Conservation (phyloP, 768 basidiomycete species). For the Lepiota venenata region DNA sequence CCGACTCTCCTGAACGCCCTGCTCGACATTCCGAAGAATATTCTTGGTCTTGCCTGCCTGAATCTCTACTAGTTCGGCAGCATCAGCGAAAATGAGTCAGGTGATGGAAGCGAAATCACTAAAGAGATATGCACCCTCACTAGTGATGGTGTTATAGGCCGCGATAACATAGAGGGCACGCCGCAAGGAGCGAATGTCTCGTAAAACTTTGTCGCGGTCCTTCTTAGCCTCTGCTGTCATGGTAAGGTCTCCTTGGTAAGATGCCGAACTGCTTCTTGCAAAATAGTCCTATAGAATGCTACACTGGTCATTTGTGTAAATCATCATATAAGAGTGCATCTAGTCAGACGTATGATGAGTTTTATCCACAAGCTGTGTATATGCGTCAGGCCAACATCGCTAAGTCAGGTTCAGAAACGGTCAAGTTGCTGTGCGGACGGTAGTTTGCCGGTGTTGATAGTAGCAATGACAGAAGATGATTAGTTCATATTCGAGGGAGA, state of each 20-base stretch:
- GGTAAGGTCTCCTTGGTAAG: conserved; percentile 51
- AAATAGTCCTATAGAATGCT: conserved; percentile 45
- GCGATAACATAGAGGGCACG: conserved; percentile 47
- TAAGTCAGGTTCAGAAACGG: conserved; percentile 51
- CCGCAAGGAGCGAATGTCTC: conserved; percentile 50
- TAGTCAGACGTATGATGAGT: conserved; percentile 49
- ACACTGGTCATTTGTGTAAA: conserved; percentile 10
- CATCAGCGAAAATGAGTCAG: conserved; percentile 63
- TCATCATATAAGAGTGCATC: neutral
- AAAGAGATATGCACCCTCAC: conserved; percentile 52
- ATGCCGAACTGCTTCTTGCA: conserved; percentile 68
- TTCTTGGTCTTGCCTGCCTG: conserved; percentile 51
- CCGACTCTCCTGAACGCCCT: conserved; percentile 57
- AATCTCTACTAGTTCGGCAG: conserved; percentile 54
- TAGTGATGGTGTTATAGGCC: conserved; percentile 48
- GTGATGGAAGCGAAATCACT: conserved; percentile 63
- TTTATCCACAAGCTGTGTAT: conserved; percentile 47
- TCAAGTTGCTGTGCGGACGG: conserved; percentile 59
- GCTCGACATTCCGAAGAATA: conserved; percentile 49
- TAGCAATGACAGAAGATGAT: conserved; percentile 59
- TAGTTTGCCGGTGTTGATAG: conserved; percentile 68
- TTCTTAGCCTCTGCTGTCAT: conserved; percentile 30
- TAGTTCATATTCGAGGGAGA: conserved; percentile 51
- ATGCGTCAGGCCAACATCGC: conserved; percentile 48
- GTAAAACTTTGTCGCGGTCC: conserved; percentile 41